These are phyloP conservation scores for Hemisphaericaspora xylofermentans DNA, from an alignment of 1,139 yeast genomes.

Conservation along the genomic window DNA sequence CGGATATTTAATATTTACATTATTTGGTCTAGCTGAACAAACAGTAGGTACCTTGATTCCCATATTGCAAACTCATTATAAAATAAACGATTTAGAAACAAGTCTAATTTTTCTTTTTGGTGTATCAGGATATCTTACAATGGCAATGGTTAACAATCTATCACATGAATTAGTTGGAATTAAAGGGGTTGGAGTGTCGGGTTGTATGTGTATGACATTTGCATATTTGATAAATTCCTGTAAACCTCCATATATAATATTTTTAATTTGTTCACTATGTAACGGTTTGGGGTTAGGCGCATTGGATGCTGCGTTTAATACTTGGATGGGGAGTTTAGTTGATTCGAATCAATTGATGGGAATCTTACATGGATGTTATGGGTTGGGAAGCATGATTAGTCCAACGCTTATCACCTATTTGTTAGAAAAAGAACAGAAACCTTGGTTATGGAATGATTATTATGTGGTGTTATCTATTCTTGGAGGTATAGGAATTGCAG, in stretches of 20 bases:
- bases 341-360: constrained; percentile 67
- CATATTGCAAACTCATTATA: constrained; percentile 42
- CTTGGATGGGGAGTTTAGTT: constrained; percentile 55
- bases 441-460: constrained; percentile 50
- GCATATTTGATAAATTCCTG: constrained; percentile 28
- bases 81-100: constrained; percentile 41
- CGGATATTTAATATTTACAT: constrained; percentile 36
- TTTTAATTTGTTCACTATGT: constrained; percentile 37
- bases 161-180: constrained; percentile 36
- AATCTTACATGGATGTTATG: constrained; percentile 65
- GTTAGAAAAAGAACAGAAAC: constrained; percentile 29
- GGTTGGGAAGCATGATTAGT: constrained; percentile 65
- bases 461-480: constrained; percentile 36
- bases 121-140: constrained; percentile 38
- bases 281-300: constrained; percentile 62
- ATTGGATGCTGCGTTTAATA: constrained; percentile 59
- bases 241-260: constrained; percentile 37
- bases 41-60: constrained; percentile 58
- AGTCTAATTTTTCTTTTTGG: constrained; percentile 36
- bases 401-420: constrained; percentile 57
- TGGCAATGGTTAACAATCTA: constrained; percentile 37
- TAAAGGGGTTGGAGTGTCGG: constrained; percentile 38
- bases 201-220: constrained; percentile 30
- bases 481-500: constrained; percentile 23
- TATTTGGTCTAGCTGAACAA: constrained; percentile 59